Conservation (phyloP, 2,329 filamentous ascomycete genomes). For the Colletotrichum sp. region DNA sequence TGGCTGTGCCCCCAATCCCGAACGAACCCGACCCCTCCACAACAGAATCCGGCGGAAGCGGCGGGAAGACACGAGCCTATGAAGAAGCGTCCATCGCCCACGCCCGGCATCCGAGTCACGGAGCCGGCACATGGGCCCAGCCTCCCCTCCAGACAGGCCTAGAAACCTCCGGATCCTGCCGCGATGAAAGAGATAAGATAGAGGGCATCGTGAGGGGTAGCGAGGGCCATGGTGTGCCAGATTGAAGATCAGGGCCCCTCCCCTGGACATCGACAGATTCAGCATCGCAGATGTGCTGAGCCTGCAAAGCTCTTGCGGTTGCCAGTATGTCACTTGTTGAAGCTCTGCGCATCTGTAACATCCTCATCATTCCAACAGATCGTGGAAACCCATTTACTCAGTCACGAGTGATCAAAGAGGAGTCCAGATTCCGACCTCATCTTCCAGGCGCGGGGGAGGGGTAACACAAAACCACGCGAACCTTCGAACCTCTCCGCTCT, state of each 20-base stretch:
- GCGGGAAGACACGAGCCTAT: not conserved
- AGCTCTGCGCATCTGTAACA: not conserved
- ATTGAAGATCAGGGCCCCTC: not conserved
- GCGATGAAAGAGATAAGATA: not conserved
- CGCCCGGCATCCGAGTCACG: not conserved
- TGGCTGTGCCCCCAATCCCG: not conserved
- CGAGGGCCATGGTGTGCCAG: not conserved
- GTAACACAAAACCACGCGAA: not conserved
- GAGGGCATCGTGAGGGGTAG: not conserved
- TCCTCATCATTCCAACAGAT: rapidly evolving
- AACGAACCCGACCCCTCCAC: not conserved
- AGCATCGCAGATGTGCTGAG: rapidly evolving
- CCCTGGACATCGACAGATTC: not conserved
- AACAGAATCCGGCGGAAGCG: not conserved
- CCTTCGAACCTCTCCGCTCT: not conserved
- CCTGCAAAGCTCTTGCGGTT: rapidly evolving
- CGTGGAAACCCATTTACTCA: not conserved
- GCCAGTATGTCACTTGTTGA: not conserved
- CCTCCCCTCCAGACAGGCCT: not conserved
- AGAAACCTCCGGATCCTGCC: not conserved
- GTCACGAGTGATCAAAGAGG: not conserved
- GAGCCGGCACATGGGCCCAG: not conserved
- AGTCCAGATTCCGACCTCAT: not conserved
- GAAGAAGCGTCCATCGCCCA: not conserved
- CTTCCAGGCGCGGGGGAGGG: not conserved